Evolutionary conservation across 768 basidiomycete genomes (phyloP).

Genomic region (Collybiopsis luxurians): DNA sequence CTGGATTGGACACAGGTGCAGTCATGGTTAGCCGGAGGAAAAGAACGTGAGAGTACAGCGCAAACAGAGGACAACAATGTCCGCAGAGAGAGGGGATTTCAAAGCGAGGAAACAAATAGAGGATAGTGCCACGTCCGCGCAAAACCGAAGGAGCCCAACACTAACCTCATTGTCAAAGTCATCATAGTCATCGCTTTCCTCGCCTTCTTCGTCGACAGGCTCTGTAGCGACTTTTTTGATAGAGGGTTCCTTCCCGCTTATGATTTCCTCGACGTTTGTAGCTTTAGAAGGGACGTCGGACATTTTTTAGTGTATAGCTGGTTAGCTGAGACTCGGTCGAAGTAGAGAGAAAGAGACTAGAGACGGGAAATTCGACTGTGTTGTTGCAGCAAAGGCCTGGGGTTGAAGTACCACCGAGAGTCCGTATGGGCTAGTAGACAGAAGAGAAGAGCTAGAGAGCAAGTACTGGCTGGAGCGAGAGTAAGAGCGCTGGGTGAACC

Average conservation of each 20-base stretch:
- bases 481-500: too few relatives aligned
- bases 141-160: neutral
- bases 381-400: too few relatives aligned
- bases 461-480: too few relatives aligned
- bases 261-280: neutral
- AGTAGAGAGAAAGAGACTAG: too few relatives aligned
- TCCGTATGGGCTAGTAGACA: too few relatives aligned
- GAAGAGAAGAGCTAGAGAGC: too few relatives aligned
- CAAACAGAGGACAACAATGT: neutral
- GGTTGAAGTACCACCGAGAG: too few relatives aligned
- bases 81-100: too few relatives aligned
- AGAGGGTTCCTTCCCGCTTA: neutral
- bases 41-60: neutral
- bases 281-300: neutral
- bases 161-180: slow-evolving; percentile 9
- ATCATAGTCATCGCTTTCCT: slow-evolving; percentile 7
- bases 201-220: slow-evolving; percentile 4
- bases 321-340: neutral
- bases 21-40: neutral
- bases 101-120: too few relatives aligned
- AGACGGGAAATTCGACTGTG: too few relatives aligned
- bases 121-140: too few relatives aligned
- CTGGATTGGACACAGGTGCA: neutral
- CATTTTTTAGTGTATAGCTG: neutral
- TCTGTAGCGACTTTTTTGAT: neutral